Evolutionary conservation across 306 rosid genomes (phyloP), one percentile per base, ranked within the genome.

Genomic region (Clitoria ternatea): DNA sequence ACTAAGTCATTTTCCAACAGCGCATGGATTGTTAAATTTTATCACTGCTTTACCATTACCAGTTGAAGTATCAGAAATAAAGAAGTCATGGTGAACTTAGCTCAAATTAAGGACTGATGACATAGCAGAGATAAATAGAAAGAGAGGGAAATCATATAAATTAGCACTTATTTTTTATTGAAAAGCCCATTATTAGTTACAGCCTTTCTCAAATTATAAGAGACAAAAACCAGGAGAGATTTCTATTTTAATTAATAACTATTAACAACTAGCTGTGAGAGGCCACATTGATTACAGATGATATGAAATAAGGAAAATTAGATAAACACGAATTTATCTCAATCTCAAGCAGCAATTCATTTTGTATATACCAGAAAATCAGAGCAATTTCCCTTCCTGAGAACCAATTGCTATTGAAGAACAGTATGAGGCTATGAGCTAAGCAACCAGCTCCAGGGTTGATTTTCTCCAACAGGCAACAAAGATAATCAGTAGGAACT

Each of bases 71-170:
- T 32, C 48, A 75, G 30, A 37, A 32, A 23, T 47, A 24, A 60
- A 72, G 45, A 52, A 40, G 50, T 45, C 45, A 47, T 13, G 24
- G 33, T 15, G 4, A 59, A 50, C 19, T 45, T 64, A 50, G 44
- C 54, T 66, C 33, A 53, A 33, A 19, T 39, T 13, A 49, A 61
- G 69, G 72, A 86, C 36, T 18, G 64, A 77, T 33, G 60, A 68
- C 39, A 43, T 4, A 32, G 39, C 49, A 63, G 35, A 33, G 32
- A 39, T 47, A 39, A 49, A 69, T 14, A n/a, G 15, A 17, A 32
- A 73, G 40, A 26, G 44, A 18, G 12, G 43, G 54, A 23, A 26
- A 35, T 56, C 62, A 74, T 17, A 56, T 49, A 66, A 75, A 75
- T 74, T 24, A 74, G 48, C 15, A 65, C 48, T 76, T 42, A 18